These are phyloP conservation scores for Actinidia chinensis DNA, from an alignment of 179 eudicot genomes.

Conservation along the genomic window DNA sequence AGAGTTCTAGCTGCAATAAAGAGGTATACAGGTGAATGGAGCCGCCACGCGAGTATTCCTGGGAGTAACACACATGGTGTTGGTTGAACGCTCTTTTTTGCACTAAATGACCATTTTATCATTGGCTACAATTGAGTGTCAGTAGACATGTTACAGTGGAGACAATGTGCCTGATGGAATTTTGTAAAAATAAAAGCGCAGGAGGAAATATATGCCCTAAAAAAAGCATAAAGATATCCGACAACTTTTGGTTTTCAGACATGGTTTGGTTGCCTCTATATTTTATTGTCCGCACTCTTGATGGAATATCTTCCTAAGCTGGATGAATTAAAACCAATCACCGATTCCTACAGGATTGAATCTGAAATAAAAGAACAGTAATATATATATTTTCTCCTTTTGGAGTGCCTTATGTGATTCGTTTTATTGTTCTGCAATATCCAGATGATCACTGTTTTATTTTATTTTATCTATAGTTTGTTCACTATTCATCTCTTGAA, in stretches of 20 bases:
- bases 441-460: conserved; percentile 8
- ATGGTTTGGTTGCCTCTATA: not conserved
- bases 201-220: not conserved
- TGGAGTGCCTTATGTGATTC: not conserved
- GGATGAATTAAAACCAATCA: not conserved
- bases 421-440: not conserved
- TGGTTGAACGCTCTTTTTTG: not conserved
- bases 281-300: not conserved
- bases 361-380: not conserved
- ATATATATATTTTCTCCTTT: not conserved
- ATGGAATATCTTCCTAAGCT: not conserved
- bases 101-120: not conserved
- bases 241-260: not conserved
- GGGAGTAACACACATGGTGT: not conserved
- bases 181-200: not conserved
- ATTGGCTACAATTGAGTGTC: not conserved
- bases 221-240: not conserved
- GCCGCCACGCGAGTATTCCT: not conserved
- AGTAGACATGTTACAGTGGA: conserved; percentile 6
- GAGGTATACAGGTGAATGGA: not conserved
- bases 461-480: not conserved
- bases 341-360: not conserved
- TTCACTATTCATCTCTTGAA: not conserved
- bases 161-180: not conserved
- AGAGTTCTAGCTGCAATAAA: not conserved